phyloP scores from a whole-genome alignment of 495 filamentous ascomycete species.

The Chaetomidium leptoderma region DNA sequence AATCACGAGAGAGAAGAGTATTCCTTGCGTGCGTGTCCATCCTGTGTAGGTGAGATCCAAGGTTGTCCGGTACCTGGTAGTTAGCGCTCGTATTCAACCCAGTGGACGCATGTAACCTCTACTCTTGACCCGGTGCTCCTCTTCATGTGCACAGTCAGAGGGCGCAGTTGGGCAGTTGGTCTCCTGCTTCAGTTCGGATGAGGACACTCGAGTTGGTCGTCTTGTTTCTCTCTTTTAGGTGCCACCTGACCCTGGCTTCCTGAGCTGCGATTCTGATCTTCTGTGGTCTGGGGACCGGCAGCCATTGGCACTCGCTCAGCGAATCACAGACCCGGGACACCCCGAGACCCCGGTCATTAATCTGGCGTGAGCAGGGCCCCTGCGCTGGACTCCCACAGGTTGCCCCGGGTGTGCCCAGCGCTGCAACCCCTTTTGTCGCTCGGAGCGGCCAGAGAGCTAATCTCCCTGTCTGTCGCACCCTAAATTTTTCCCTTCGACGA shows the following conservation, averaged over 20 bases:
- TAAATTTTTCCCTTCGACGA: constrained; percentile 34
- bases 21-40: too few relatives aligned
- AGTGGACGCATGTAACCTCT: too few relatives aligned
- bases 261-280: constrained; percentile 10
- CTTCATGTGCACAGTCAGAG: too few relatives aligned
- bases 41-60: too few relatives aligned
- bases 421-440: constrained; percentile 38
- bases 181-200: too few relatives aligned
- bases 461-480: constrained; percentile 31
- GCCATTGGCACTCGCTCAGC: constrained; percentile 21
- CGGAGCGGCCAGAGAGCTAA: constrained; percentile 21
- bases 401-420: constrained; percentile 16
- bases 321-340: constrained; percentile 22
- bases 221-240: not conserved
- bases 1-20: too few relatives aligned
- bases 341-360: constrained; percentile 23
- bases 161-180: too few relatives aligned
- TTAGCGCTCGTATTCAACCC: too few relatives aligned
- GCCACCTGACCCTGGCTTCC: constrained; percentile 1
- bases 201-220: not conserved
- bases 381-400: constrained; percentile 19
- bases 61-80: too few relatives aligned
- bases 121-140: too few relatives aligned
- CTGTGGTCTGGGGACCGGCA: constrained; percentile 21
- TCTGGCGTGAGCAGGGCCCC: constrained; percentile 21